A percentile compares a stretch with the other conserved stretches of the same genome.
phyloP scores from a whole-genome alignment of 192 early-diverging fungal genomes.

The Entomortierella parvispora region DNA sequence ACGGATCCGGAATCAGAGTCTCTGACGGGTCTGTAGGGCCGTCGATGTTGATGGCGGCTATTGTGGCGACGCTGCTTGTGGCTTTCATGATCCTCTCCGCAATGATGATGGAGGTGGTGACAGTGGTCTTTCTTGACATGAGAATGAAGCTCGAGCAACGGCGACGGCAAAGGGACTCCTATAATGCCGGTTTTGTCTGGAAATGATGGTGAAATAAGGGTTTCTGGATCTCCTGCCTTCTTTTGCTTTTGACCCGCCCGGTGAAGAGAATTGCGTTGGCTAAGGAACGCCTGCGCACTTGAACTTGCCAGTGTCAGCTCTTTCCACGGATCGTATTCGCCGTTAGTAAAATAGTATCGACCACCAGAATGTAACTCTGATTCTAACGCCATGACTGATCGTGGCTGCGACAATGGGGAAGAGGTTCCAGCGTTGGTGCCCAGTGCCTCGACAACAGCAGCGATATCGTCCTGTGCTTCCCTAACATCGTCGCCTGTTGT shows the following conservation, averaged over 20 bases:
- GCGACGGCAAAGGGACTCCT: no score
- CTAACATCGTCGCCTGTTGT: neutral
- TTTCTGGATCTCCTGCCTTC: no score
- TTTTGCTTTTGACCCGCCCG: neutral
- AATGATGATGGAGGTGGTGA: neutral
- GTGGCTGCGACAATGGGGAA: conserved; percentile 13
- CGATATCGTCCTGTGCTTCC: neutral
- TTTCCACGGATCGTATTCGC: conserved; percentile 72
- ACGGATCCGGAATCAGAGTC: no score
- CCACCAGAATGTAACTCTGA: conserved; percentile 21
- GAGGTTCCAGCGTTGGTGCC: no score
- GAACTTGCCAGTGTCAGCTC: conserved; percentile 54
- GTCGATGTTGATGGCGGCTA: neutral
- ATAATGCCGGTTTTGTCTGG: no score
- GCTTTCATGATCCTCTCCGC: neutral
- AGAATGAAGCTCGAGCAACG: no score
- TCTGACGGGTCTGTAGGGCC: neutral
- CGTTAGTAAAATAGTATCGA: conserved; percentile 73
- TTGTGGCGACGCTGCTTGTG: no score
- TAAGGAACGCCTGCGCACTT: conserved; percentile 20
- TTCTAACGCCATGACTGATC: neutral
- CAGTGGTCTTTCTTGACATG: no score
- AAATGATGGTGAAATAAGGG: no score
- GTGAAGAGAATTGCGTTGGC: neutral
- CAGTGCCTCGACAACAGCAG: no score